Evolutionary conservation across 1,284 basidiomycete genomes (phyloP), one percentile per base, ranked within the genome.

Genomic region (Abortiporus biennis): DNA sequence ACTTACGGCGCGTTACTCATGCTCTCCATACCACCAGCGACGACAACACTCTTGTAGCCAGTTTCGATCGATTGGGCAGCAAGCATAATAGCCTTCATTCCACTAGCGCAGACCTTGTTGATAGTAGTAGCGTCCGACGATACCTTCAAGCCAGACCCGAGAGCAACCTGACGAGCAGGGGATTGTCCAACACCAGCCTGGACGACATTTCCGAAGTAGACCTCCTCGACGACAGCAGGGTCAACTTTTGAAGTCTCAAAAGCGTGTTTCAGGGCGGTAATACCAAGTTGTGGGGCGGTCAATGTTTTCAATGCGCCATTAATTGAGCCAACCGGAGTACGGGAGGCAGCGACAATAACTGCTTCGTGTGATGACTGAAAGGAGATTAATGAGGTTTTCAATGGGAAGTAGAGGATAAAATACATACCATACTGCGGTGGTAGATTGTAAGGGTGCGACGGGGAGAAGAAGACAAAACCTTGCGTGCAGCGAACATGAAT

Each of bases 101-200:
- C 96, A 48, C 87, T 92, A 3, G 95, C 95, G 64, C 95, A 99
- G 58, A 99, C 91, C 67, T 98, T 96, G 79, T 99, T 99, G 71
- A 99, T 87, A 41, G 96, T 99, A 30, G 96, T 99, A 15, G 94
- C 94, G 69, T 99, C 96, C 27, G 93, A 93, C 47, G 76, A 75
- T 17, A 83, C 66, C 50, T 79, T 83, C 63, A 96, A 71, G 50
- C 95, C 95, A 22, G 93, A 78, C 47, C 71, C 76, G 52, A 98
- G 84, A 11, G 88, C 92, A 47, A 96, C 94, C 65, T 99, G 95
- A 49, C 95, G 84, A 40, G 95, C 92, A 21, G 95, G 92, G 29
- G 89, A 92, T 63, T 98, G 93, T 38, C 93, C 93, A 38, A 92
- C 86, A 56, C 95, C 95, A 19, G 95, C 92, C 64, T 95, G 92